Evolutionary conservation across 1,284 basidiomycete species (phyloP), one percentile per base, ranked within the genome.

Genomic region (Waitea zeae): DNA sequence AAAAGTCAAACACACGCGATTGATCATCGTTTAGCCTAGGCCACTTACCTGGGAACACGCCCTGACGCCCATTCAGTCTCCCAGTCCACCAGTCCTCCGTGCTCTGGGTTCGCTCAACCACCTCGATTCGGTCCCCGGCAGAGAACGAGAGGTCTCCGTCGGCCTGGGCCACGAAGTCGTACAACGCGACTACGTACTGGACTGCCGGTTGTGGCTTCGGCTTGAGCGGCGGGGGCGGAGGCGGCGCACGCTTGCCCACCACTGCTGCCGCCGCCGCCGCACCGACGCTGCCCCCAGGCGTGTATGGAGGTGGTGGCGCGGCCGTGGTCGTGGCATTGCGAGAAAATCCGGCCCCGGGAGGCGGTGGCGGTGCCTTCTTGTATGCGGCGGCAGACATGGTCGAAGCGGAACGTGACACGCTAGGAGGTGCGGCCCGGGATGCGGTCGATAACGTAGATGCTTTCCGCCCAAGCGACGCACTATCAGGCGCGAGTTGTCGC

Each of bases 41-140:
- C n/a, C n/a, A 53, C 61, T 43, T 63, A 65, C 90, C 93, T 36
- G 93, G 93, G 58, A 98, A 98, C 17, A 95, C 81, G 14, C 95
- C 95, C 52, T 89, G 72, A 39, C 57, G 54, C 1, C 90, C 92
- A 44, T 87, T 75, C 42, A 97, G 35, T 45, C 69, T 67, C 4
- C 93, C 95, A 6, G 90, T 97, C 93, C 93, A 99, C 93, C 93
- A 98, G 51, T 98, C 95, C 50, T 97, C 89, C 15, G 78, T 56
- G 45, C 74, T 89, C 2, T 69, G 71, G 9, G 83, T 83, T 49
- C 77, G 71, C 56, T 95, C 80, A 19, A 95, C 68, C 36, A 98
- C 66, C 57, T 95, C 88, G 54, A 99, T 97, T 42, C 72, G 62
- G 54, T 98, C 93, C n/a, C 95, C 95, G 1, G 74, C 72, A 38